These are phyloP conservation scores for Cenchrus purpureus DNA, from an alignment of 176 grass and related monocot species.

Conservation along the genomic window DNA sequence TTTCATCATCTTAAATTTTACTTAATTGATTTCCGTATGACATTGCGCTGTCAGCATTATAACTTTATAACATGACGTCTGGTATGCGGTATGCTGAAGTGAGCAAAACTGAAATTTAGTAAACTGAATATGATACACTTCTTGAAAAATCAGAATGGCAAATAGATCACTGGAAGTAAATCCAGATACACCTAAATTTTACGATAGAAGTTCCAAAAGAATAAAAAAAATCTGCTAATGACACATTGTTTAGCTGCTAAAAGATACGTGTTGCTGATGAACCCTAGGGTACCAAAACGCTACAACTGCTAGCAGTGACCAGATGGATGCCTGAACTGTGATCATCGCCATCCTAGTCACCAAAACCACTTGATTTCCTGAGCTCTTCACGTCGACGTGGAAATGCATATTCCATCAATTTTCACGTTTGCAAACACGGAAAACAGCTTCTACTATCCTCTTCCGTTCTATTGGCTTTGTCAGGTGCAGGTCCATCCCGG, in stretches of 20 bases:
- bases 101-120: not conserved
- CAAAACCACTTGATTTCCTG: not conserved
- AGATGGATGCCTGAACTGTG: constrained; percentile 3
- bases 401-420: constrained; percentile 8
- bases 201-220: not conserved
- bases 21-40: not conserved
- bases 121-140: not conserved
- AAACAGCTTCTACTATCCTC: constrained; percentile 44
- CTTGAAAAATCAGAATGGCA: not conserved
- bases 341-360: not conserved
- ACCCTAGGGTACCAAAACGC: not conserved
- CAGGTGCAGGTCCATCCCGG: constrained; percentile 72
- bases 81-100: not conserved
- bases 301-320: not conserved
- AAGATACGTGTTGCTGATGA: not conserved
- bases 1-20: not conserved
- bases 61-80: not conserved
- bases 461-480: constrained; percentile 53
- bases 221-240: not conserved
- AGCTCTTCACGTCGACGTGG: not conserved
- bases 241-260: constrained; percentile 20
- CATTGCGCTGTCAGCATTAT: not conserved
- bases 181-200: not conserved
- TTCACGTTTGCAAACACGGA: not conserved
- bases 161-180: not conserved